A percentile compares a stretch with the other conserved stretches of the same genome.
Conservation (phyloP, 257 asterid species). For the Jacaranda copaia region DNA sequence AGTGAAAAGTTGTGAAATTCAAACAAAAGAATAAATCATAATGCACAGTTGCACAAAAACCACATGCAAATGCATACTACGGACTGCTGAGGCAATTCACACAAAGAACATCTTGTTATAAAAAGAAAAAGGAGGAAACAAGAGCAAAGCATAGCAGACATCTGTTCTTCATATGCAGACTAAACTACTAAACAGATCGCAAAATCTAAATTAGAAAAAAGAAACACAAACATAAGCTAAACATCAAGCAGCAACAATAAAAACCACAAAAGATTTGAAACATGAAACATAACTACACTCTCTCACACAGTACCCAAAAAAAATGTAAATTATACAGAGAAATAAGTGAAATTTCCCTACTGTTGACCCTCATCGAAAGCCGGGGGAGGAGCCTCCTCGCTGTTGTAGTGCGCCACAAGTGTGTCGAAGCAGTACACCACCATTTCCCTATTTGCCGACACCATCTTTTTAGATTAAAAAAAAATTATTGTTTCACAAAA, state of each 20-base stretch:
- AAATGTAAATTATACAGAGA: neutral
- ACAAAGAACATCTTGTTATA: neutral
- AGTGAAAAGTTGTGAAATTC: neutral
- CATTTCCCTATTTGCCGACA: slow-evolving; percentile 96
- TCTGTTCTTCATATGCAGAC: neutral
- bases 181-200: neutral
- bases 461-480: slow-evolving; percentile 54
- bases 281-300: neutral
- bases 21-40: neutral
- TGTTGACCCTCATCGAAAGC: slow-evolving; percentile 94
- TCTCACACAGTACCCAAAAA: neutral
- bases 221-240: neutral
- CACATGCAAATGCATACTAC: neutral
- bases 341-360: slow-evolving; percentile 45
- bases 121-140: neutral
- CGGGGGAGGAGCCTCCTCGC: slow-evolving; percentile 82
- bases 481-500: neutral
- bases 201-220: neutral
- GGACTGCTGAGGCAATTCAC: slow-evolving; percentile 14
- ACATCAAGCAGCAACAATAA: neutral
- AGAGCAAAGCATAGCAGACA: too few relatives aligned
- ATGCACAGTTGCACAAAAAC: neutral
- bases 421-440: slow-evolving; percentile 94
- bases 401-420: slow-evolving; percentile 88
- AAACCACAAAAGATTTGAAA: neutral